Conservation (phyloP, 2,329 filamentous ascomycete genomes). For the Rasamsonia emersonii region DNA sequence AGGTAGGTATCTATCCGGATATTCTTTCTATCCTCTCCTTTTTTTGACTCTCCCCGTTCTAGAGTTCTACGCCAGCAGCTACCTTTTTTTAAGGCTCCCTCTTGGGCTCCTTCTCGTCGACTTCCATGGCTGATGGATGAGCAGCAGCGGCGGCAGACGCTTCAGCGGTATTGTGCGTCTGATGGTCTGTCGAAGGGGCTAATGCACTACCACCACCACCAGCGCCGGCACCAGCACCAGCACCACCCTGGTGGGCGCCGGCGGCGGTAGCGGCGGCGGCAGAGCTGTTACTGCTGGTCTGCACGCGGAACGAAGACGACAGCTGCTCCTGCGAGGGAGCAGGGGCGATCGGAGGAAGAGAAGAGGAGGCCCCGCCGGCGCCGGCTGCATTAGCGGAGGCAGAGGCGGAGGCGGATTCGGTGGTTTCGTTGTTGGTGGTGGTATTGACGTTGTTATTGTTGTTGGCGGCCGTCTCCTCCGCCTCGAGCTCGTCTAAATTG, state of each 20-base stretch:
- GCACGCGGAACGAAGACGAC: slow-evolving; percentile 29
- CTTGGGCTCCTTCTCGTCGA: slow-evolving; percentile 22
- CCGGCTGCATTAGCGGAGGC: too few relatives aligned
- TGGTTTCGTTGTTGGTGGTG: slow-evolving; percentile 7
- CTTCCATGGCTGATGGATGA: slow-evolving; percentile 31
- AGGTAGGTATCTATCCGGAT: too few relatives aligned
- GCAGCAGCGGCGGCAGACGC: slow-evolving; percentile 20
- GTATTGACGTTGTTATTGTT: too few relatives aligned
- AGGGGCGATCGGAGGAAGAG: slow-evolving; percentile 26
- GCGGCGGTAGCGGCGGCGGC: slow-evolving; percentile 5
- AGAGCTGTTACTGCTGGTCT: slow-evolving; percentile 20
- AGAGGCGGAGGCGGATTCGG: slow-evolving; percentile 14
- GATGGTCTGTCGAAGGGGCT: too few relatives aligned
- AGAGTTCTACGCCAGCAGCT: too few relatives aligned
- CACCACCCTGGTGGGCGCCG: neutral
- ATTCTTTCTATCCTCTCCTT: too few relatives aligned
- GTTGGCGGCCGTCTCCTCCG: slow-evolving; percentile 17
- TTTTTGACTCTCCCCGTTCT: too few relatives aligned
- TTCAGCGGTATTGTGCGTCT: too few relatives aligned
- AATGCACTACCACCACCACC: too few relatives aligned
- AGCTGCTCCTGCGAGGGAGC: slow-evolving; percentile 29
- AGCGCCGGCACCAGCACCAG: slow-evolving; percentile 1
- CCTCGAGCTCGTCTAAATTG: slow-evolving; percentile 13
- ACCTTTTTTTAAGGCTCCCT: too few relatives aligned
- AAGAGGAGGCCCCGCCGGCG: slow-evolving; percentile 11